These are phyloP conservation scores for Globisporangium nodosum DNA, from an alignment of 352 stramenopile species.

Conservation along the genomic window DNA sequence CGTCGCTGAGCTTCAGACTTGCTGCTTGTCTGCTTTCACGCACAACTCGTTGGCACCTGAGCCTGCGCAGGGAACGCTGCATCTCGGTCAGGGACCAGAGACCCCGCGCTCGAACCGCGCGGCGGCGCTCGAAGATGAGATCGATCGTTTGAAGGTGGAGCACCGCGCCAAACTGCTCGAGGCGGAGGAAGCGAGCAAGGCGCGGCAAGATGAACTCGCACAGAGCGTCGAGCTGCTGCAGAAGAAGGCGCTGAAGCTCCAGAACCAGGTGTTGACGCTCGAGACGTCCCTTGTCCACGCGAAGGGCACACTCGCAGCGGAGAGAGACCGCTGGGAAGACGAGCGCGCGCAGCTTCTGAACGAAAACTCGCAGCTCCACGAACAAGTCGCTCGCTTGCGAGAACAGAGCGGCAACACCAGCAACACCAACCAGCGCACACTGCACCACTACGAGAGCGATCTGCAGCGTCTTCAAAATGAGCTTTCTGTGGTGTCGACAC, in stretches of 20 bases:
- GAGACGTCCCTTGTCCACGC: constrained; percentile 28
- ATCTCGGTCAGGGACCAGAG: constrained; percentile 28
- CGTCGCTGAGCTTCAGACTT: neutral
- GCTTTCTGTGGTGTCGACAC: neutral
- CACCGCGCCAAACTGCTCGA: constrained; percentile 30
- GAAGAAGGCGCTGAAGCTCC: constrained; percentile 38
- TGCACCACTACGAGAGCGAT: constrained; percentile 1
- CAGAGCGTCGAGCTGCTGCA: constrained; percentile 24
- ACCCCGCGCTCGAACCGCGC: constrained; percentile 30
- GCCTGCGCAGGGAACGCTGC: constrained; percentile 28
- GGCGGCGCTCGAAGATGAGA: constrained; percentile 54
- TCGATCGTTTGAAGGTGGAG: constrained; percentile 44
- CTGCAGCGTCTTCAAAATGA: constrained; percentile 7
- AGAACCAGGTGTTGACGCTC: constrained; percentile 47
- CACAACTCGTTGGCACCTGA: neutral
- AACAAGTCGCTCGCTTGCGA: constrained; percentile 12
- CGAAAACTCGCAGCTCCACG: constrained; percentile 13
- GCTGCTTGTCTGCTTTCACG: neutral
- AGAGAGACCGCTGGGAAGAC: constrained; percentile 25
- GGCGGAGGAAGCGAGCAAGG: constrained; percentile 24
- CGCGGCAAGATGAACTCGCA: constrained; percentile 25
- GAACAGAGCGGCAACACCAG: neutral
- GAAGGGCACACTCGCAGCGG: constrained; percentile 31
- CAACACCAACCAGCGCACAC: neutral
- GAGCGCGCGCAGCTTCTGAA: constrained; percentile 21